A percentile compares a stretch with the other conserved stretches of the same genome.
These are phyloP conservation scores for Fusarium lyarnte DNA, from an alignment of 2,329 filamentous ascomycete genomes.

Conservation along the genomic window DNA sequence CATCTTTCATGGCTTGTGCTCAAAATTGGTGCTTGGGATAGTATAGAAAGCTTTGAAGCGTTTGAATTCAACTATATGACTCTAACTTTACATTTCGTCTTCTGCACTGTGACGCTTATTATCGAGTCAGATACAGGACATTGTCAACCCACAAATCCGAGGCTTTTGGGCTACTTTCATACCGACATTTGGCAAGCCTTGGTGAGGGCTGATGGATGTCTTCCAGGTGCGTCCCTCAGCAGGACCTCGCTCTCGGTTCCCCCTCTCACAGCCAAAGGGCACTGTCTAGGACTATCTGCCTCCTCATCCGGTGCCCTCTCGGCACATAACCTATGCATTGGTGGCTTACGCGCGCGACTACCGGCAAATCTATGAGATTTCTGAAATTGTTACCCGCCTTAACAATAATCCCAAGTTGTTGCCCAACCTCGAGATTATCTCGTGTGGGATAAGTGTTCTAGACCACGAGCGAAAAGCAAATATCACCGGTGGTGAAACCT, in stretches of 20 bases:
- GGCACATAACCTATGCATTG: neutral
- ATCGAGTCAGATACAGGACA: neutral
- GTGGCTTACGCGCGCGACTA: conserved; percentile 25
- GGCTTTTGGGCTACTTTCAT: neutral
- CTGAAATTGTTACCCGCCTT: conserved; percentile 28
- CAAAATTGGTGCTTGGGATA: conserved; percentile 36
- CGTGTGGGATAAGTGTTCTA: conserved; percentile 5
- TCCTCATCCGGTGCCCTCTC: neutral
- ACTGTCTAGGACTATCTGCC: neutral
- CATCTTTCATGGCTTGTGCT: conserved; percentile 18
- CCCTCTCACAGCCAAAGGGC: neutral
- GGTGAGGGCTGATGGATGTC: neutral
- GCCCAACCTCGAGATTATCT: conserved; percentile 2
- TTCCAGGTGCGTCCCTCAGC: neutral
- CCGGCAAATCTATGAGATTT: conserved; percentile 7
- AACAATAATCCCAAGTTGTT: conserved; percentile 22
- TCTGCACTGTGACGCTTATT: neutral
- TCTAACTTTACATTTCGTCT: neutral
- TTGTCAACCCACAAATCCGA: neutral
- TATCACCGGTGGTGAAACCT: conserved; percentile 22
- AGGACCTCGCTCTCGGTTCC: neutral
- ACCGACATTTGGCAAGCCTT: neutral
- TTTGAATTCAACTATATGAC: conserved; percentile 26
- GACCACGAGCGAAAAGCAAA: conserved; percentile 15
- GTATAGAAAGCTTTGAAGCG: conserved; percentile 41